phyloP scores from a whole-genome alignment of 2,329 filamentous ascomycete species.

The Colletotrichum gigasporum region DNA sequence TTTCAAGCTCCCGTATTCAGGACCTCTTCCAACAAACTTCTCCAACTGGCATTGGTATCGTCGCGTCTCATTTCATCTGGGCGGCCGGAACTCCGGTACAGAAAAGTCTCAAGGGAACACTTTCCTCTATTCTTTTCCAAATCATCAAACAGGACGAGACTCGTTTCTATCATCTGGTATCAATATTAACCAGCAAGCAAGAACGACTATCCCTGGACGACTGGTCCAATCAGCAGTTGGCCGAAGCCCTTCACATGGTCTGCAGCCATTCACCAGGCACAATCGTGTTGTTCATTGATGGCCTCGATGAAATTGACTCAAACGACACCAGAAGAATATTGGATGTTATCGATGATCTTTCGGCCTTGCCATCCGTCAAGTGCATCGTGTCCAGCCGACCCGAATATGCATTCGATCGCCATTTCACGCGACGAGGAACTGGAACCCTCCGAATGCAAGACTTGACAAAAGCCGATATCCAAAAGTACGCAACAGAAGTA shows the following conservation, averaged over 20 bases:
- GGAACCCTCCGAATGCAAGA: not conserved
- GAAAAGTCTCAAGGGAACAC: not conserved
- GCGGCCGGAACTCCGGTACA: not conserved
- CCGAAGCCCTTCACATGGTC: not conserved
- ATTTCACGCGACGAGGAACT: not conserved
- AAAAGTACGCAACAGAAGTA: not conserved
- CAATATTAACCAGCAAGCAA: not conserved
- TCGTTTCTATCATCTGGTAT: not conserved
- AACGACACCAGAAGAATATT: not conserved
- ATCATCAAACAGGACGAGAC: not conserved
- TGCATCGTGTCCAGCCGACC: not conserved
- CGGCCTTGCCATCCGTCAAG: not conserved
- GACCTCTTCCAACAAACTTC: conserved; percentile 17
- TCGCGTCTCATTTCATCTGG: not conserved
- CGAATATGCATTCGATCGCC: not conserved
- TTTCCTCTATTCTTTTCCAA: not conserved
- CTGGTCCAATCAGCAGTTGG: not conserved
- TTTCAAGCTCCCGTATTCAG: conserved; percentile 18
- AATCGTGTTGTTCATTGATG: not conserved
- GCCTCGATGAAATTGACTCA: not conserved
- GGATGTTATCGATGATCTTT: not conserved
- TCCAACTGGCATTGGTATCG: not conserved
- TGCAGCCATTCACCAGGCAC: not conserved
- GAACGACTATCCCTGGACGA: not conserved
- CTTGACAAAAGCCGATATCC: not conserved